Percentiles rank a stretch among this genome's conserved stretches.
These are phyloP conservation scores for Ascosphaera pollenicola DNA, from an alignment of 2,329 filamentous ascomycete species.

Conservation along the genomic window DNA sequence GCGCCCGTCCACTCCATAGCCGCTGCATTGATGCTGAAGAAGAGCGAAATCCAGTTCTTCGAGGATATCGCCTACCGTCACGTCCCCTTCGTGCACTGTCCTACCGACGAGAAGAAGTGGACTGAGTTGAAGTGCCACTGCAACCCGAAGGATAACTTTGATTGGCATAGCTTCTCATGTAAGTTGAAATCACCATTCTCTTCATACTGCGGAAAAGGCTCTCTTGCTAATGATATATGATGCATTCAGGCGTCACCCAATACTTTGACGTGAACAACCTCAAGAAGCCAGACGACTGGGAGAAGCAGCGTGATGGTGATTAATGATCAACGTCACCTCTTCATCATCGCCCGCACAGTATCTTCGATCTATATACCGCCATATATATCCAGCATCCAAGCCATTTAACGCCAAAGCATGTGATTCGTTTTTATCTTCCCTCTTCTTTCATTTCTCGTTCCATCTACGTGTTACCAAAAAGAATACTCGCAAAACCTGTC, in stretches of 20 bases:
- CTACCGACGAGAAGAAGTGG: slow-evolving; percentile 66
- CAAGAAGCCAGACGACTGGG: slow-evolving; percentile 67
- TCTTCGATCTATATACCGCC: slow-evolving; percentile 1
- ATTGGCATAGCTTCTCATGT: slow-evolving; percentile 99
- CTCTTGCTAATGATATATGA: not conserved
- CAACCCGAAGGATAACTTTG: slow-evolving; percentile 92
- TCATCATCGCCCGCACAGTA: not conserved
- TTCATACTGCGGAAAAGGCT: not conserved
- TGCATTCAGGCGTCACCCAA: slow-evolving; percentile 48
- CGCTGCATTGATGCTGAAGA: slow-evolving; percentile 64
- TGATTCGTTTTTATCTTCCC: slow-evolving; percentile 11
- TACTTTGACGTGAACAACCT: slow-evolving; percentile 69
- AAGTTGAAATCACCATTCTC: slow-evolving; percentile 20
- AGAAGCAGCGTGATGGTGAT: slow-evolving; percentile 25
- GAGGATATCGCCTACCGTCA: slow-evolving; percentile 98
- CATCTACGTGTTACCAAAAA: not conserved
- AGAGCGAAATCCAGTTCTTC: slow-evolving; percentile 95
- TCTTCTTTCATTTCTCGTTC: not conserved
- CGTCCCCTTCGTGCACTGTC: slow-evolving; percentile 94
- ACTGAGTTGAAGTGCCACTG: slow-evolving; percentile 80
- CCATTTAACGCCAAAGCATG: too few relatives aligned
- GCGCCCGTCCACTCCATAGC: slow-evolving; percentile 97
- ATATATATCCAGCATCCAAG: not conserved
- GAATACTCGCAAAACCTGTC: too few relatives aligned
- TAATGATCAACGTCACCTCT: too few relatives aligned